Evolutionary conservation across 148 eudicot species (phyloP).

Genomic region (Tetragonia tetragonoides): DNA sequence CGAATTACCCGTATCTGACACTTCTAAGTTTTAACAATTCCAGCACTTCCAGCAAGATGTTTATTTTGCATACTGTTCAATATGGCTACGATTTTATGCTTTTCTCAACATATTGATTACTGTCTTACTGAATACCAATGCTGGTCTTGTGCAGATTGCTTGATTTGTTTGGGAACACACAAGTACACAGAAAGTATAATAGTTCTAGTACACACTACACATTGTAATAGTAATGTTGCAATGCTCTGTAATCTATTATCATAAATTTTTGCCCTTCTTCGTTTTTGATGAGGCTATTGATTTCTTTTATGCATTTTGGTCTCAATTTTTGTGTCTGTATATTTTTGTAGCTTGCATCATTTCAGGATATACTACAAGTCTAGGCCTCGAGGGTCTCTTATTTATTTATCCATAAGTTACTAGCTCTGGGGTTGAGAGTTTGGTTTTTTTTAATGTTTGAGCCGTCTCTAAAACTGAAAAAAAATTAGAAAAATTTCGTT

Average conservation of each 20-base stretch:
- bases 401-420: not conserved
- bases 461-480: no score
- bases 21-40: no score
- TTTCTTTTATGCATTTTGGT: slow-evolving; percentile 21
- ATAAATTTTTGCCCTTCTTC: slow-evolving; percentile 5
- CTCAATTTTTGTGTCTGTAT: slow-evolving; percentile 17
- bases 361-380: not conserved
- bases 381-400: not conserved
- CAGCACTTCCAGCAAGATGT: no score
- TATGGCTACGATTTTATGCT: not conserved
- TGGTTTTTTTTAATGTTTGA: no score
- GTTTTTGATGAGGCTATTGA: slow-evolving; percentile 23
- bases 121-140: not conserved
- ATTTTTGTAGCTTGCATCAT: slow-evolving; percentile 7
- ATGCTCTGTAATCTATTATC: slow-evolving; percentile 13
- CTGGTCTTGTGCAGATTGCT: slow-evolving; percentile 27
- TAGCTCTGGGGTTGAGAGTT: no score
- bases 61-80: not conserved
- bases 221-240: slow-evolving; percentile 14
- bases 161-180: slow-evolving; percentile 23
- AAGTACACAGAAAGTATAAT: slow-evolving; percentile 26
- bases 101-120: not conserved
- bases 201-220: slow-evolving; percentile 7
- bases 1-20: no score
- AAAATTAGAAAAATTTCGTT: no score